Evolutionary conservation across 805 yeast species (phyloP).

Genomic region (Saccharomycopsis fibuligera): DNA sequence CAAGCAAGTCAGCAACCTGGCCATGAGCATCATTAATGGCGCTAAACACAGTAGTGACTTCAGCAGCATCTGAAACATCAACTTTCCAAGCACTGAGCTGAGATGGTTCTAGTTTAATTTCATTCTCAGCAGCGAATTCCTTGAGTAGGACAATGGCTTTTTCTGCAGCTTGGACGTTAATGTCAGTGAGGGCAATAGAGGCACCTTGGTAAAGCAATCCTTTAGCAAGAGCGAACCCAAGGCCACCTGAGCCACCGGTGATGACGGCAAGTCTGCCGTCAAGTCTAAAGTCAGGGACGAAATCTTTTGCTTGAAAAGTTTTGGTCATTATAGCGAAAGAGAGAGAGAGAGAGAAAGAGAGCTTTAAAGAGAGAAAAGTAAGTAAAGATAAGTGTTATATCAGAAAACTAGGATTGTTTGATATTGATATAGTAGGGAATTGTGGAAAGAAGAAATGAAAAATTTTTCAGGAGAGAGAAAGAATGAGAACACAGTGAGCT

Average conservation of each 20-base stretch:
- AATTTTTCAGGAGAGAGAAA: too few species aligned
- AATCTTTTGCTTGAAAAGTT: constrained; percentile 29
- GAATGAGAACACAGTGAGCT: too few species aligned
- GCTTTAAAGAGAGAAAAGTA: too few species aligned
- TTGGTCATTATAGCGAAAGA: constrained; percentile 1
- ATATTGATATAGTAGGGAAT: too few species aligned
- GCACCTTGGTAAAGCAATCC: constrained; percentile 75
- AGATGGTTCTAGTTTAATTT: constrained; percentile 26
- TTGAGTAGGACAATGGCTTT: constrained; percentile 44
- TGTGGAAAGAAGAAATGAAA: too few species aligned
- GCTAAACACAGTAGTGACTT: not conserved
- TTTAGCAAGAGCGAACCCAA: constrained; percentile 57
- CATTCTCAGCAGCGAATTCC: constrained; percentile 35
- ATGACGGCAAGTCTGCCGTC: constrained; percentile 67
- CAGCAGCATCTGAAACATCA: not conserved
- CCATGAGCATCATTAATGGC: constrained; percentile 52
- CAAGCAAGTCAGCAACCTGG: constrained; percentile 54
- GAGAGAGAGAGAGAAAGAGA: not conserved
- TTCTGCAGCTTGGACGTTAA: constrained; percentile 53
- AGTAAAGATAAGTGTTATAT: too few species aligned
- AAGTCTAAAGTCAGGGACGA: constrained; percentile 58
- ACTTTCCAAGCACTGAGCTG: not conserved
- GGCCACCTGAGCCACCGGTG: constrained; percentile 81
- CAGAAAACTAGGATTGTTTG: too few species aligned
- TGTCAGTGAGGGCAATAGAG: constrained; percentile 64